Percentiles rank a stretch among this genome's conserved stretches.
phyloP scores from a whole-genome alignment of 1,139 yeast genomes.

The Debaryomyces nepalensis region DNA sequence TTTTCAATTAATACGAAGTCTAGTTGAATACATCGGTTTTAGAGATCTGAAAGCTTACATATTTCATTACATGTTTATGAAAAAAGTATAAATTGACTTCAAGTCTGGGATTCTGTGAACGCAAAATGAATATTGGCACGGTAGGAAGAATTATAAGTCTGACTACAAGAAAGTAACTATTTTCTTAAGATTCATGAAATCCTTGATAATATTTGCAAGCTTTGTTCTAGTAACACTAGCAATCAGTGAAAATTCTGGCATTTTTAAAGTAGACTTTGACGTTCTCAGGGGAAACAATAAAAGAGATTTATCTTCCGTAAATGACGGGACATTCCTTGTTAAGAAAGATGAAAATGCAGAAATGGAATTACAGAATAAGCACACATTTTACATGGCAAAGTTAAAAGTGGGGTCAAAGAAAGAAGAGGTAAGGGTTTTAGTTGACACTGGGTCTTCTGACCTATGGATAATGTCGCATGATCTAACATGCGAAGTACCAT shows the following conservation, averaged over 20 bases:
- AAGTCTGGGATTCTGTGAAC: no score
- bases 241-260: constrained; percentile 11
- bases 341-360: constrained; percentile 44
- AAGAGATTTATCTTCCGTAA: constrained; percentile 22
- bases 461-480: constrained; percentile 49
- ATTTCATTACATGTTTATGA: no score
- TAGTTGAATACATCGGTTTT: no score
- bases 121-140: no score
- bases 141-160: no score
- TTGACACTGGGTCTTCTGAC: constrained; percentile 54
- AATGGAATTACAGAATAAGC: constrained; percentile 47
- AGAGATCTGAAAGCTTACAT: no score
- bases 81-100: no score
- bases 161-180: no score
- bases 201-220: no score
- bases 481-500: constrained; percentile 26
- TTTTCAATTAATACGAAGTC: no score
- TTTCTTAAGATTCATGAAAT: no score
- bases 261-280: constrained; percentile 30
- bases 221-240: no score
- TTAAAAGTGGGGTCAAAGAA: constrained; percentile 40
- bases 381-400: constrained; percentile 53
- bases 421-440: constrained; percentile 37
- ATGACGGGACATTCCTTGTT: constrained; percentile 22
- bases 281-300: constrained; percentile 31